Base-by-base conservation (phyloP, 257 asterid species). In the Primulina huaijiensis region DNA sequence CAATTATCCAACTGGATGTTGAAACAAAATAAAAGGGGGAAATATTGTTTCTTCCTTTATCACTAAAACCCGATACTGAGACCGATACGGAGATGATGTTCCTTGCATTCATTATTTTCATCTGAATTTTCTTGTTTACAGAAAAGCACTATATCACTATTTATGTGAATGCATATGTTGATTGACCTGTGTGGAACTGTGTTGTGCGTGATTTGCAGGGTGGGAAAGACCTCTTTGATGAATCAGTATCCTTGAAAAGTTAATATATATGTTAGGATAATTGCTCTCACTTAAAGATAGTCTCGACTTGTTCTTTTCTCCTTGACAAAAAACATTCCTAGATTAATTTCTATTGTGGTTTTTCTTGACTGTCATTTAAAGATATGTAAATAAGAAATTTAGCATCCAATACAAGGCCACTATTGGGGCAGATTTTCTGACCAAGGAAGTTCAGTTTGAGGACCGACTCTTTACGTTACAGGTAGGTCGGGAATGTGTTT, bases 331-430 rank as follows among this genome's bases (percentile, higher is more conserved):
- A 50, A 60, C 68, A 73, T 0, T 76, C 67, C 21, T 65, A 4
- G 63, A 23, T 23, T 23, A 23, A 23, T 68, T 75, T 14, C 52
- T 70, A 31, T 23, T 38, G 46, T 72, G 79, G 60, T 82, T 75
- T 75, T 85, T 79, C 82, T 88, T 86, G 86, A 71, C 60, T 30
- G 38, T 67, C 72, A 64, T 75, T 74, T 84, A 80, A 79, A 94
- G 99, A 82, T 94, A 94, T 82, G 99, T 94, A 57, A 91, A 91
- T 81, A 90, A 86, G 91, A 94, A 91, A 89, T 94, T 94, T 74
- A 94, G 97, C 85, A 94, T 91, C 78, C 99, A 94, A 75, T 93
- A 93, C 85, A 93, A 93, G 84, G 99, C 99, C 0, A 93, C 99
- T 0, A 93, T 93, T 82, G 99, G 99, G 72, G 99, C 99, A 16